Evolutionary conservation across 768 basidiomycete species (phyloP), one percentile per base, ranked within the genome.

Genomic region (Mycena belliarum): DNA sequence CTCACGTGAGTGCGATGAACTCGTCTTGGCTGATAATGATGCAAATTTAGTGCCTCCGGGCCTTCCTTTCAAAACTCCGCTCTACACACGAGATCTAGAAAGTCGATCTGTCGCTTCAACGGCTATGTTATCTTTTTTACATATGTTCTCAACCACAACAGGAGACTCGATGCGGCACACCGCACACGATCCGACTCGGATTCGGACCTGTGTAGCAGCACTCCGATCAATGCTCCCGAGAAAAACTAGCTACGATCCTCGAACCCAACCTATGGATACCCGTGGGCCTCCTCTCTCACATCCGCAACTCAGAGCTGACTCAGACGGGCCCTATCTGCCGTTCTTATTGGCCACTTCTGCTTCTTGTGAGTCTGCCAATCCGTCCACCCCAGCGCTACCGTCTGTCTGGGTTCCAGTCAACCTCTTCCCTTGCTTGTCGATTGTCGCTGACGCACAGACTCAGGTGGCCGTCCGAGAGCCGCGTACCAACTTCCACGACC

Each of bases 191-290:
- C 42, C n/a, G 28, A 37, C 18, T 35, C 12, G 29, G 29, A 4
- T 9, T 15, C 33, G 33, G 7, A 35, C 33, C 33, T 38, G 37
- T n/a, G 16, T 10, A 16, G 18, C 20, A n/a, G 2, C 37, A 5
- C 49, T 37, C 44, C 51, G 44, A 59, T 52, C 57, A 59, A 16
- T 59, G 43, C 51, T 23, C 11, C 57, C 57, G 57, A 57, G 26
- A 44, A 47, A 47, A 55, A 23, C 23, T 46, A 37, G 23, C 57
- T 59, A 52, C 43, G 37, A 33, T 38, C 20, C 16, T 18, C 26
- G 46, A 47, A 33, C 57, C 51, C 57, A 59, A 52, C 20, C 35
- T 47, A 20, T n/a, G 51, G 57, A 38, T 58, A 32, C 9, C 33
- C 51, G 37, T 57, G 56, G 51, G 56, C 16, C 11, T 24, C 29